Conservation (phyloP, 306 rosid species). For the Benincasa hispida region DNA sequence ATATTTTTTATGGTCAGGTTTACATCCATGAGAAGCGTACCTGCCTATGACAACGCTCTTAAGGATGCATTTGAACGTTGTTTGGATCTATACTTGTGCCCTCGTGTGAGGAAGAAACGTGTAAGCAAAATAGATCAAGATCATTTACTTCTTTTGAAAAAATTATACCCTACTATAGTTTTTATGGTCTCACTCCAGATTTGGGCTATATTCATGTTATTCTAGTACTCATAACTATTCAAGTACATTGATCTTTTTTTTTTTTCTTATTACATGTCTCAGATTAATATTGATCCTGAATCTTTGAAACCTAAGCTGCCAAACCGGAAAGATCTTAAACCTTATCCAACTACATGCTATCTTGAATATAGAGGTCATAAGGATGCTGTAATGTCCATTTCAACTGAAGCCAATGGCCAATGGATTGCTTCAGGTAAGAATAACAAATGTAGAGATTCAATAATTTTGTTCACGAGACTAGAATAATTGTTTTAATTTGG, state of each 20-base stretch:
- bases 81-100: conserved; percentile 82
- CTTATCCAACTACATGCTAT: conserved; percentile 66
- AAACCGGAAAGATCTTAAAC: conserved; percentile 70
- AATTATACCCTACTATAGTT: not conserved
- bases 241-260: not conserved
- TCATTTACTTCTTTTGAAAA: not conserved
- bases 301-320: conserved; percentile 92
- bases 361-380: conserved; percentile 79
- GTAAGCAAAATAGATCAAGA: conserved; percentile 36
- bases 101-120: conserved; percentile 77
- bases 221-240: not conserved
- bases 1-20: conserved; percentile 33
- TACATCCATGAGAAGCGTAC: conserved; percentile 70
- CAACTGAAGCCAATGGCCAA: conserved; percentile 72
- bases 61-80: conserved; percentile 75
- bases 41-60: conserved; percentile 77
- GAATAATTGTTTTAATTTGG: not conserved
- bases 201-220: not conserved
- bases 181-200: not conserved
- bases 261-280: conserved; percentile 12
- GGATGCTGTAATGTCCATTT: conserved; percentile 73
- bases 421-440: conserved; percentile 94
- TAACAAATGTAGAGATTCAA: conserved; percentile 3
- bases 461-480: not conserved
- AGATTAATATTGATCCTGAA: conserved; percentile 87